Percentiles rank a stretch among this genome's conserved stretches.
These are phyloP conservation scores for Tylopilus felleus DNA, from an alignment of 768 basidiomycete species.

Conservation along the genomic window DNA sequence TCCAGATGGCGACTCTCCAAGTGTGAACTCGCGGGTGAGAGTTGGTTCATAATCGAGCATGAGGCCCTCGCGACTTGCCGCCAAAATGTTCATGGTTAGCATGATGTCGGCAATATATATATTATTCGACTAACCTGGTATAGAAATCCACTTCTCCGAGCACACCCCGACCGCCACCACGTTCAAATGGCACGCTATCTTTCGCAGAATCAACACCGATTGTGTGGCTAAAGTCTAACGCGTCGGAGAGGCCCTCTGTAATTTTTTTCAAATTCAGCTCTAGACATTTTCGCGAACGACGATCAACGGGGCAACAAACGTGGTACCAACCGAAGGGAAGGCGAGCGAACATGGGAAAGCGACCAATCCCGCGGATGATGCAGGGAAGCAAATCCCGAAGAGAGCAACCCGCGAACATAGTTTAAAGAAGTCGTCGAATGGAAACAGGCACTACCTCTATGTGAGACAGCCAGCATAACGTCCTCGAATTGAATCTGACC, in stretches of 20 bases:
- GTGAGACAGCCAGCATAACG: slow-evolving; percentile 3
- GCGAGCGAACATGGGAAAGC: slow-evolving; percentile 84
- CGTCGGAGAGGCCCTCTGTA: slow-evolving; percentile 80
- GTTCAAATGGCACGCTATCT: slow-evolving; percentile 54
- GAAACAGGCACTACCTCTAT: slow-evolving; percentile 77
- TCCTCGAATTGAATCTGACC: slow-evolving; percentile 34
- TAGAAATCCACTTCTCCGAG: slow-evolving; percentile 92
- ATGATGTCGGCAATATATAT: no score
- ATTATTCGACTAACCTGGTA: slow-evolving; percentile 57
- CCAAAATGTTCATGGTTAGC: neutral
- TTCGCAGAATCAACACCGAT: slow-evolving; percentile 67
- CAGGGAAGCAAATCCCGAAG: slow-evolving; percentile 91
- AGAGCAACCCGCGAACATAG: slow-evolving; percentile 82
- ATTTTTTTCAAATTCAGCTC: slow-evolving; percentile 84
- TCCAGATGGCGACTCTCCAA: slow-evolving; percentile 28
- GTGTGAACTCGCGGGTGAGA: slow-evolving; percentile 68
- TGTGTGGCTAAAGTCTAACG: slow-evolving; percentile 88
- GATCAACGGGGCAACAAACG: slow-evolving; percentile 12
- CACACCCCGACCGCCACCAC: slow-evolving; percentile 64
- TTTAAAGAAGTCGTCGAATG: slow-evolving; percentile 93
- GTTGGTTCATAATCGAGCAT: slow-evolving; percentile 92
- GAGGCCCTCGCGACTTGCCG: slow-evolving; percentile 80
- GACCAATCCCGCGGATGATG: slow-evolving; percentile 92
- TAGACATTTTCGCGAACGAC: slow-evolving; percentile 26
- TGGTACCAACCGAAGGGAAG: slow-evolving; percentile 57